Percentiles rank a stretch among this genome's conserved stretches.
Conservation (phyloP, 176 grass and related monocot species). For the Oryza meyeriana region DNA sequence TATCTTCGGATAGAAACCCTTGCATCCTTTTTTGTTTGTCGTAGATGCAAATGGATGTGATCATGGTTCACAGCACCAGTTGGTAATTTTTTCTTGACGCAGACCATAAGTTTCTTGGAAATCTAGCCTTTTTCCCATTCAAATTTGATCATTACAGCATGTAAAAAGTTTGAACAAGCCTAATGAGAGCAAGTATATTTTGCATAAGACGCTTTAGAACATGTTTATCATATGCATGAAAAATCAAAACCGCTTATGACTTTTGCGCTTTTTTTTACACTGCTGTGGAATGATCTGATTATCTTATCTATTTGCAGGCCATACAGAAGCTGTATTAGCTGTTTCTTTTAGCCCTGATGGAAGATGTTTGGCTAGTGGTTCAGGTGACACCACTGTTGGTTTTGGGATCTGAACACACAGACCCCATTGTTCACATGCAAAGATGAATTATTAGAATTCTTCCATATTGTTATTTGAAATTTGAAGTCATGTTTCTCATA, state of each 20-base stretch:
- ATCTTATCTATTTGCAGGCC: constrained; percentile 14
- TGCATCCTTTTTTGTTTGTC: too few species aligned
- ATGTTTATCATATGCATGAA: too few species aligned
- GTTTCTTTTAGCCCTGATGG: constrained; percentile 94
- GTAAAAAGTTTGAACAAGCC: too few species aligned
- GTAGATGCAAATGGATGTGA: neutral
- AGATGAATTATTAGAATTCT: constrained; percentile 43
- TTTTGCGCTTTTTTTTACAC: too few species aligned
- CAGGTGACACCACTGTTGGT: constrained; percentile 84
- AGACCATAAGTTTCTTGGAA: neutral
- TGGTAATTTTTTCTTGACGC: neutral
- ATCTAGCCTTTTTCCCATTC: too few species aligned
- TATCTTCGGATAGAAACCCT: too few species aligned
- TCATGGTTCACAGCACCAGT: neutral
- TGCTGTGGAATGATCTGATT: constrained; percentile 2
- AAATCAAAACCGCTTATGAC: too few species aligned
- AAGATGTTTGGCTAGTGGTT: constrained; percentile 78
- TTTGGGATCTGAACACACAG: constrained; percentile 92
- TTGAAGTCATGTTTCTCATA: neutral
- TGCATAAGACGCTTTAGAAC: too few species aligned
- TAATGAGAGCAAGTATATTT: too few species aligned
- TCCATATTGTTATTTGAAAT: neutral
- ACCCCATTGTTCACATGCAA: constrained; percentile 88
- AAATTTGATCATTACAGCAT: too few species aligned
- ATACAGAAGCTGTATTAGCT: constrained; percentile 86